These are phyloP conservation scores for Eucalyptus guilfoylei DNA, from an alignment of 345 rosid species.

Conservation along the genomic window DNA sequence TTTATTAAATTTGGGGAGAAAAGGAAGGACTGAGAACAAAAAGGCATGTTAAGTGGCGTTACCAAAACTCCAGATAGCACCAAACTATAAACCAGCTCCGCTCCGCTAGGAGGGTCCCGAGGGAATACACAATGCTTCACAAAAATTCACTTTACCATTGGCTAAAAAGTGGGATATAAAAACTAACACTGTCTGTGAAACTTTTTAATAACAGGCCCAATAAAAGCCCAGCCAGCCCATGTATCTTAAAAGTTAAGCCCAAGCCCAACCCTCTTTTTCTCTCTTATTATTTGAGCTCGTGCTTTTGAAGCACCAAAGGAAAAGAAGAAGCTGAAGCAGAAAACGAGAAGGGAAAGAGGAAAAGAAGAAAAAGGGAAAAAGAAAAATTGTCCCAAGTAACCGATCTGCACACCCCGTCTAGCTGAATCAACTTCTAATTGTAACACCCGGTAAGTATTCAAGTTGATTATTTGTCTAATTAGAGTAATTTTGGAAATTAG, in stretches of 20 bases:
- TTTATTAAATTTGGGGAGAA: background rate
- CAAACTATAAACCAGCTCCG: background rate
- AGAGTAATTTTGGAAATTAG: too few relatives aligned
- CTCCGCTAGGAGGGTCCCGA: constrained; percentile 2
- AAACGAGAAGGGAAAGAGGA: too few relatives aligned
- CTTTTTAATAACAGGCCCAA: too few relatives aligned
- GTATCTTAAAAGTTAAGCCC: fast-evolving
- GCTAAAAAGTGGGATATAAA: background rate
- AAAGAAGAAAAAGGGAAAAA: too few relatives aligned
- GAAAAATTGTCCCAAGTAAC: fast-evolving
- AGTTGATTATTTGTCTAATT: too few relatives aligned
- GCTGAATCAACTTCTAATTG: too few relatives aligned
- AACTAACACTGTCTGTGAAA: background rate
- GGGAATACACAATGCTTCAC: background rate
- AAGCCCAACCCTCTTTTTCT: too few relatives aligned
- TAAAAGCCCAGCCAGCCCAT: too few relatives aligned
- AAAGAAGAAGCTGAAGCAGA: too few relatives aligned
- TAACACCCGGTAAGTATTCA: too few relatives aligned
- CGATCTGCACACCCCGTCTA: fast-evolving
- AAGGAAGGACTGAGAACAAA: background rate
- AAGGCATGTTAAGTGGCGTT: background rate
- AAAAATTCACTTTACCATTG: background rate
- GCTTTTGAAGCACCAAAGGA: too few relatives aligned
- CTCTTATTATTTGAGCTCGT: too few relatives aligned
- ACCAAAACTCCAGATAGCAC: constrained; percentile 29